Percentiles rank a stretch among this genome's conserved stretches.
These are phyloP conservation scores for Diplosphaera chodatii DNA, from an alignment of 139 green algal species.

Conservation along the genomic window DNA sequence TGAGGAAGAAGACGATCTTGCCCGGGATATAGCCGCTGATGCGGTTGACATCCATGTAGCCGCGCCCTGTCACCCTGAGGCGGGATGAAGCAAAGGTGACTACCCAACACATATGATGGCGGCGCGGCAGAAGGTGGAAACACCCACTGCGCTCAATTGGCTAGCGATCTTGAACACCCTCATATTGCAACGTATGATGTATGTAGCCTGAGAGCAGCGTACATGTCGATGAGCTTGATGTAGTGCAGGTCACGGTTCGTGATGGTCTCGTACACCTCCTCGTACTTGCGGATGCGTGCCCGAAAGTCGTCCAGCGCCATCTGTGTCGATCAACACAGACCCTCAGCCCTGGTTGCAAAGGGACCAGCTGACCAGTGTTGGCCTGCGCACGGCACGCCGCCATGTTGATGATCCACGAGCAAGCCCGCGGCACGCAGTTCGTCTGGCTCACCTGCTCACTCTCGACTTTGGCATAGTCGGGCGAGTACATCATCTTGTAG, in stretches of 20 bases:
- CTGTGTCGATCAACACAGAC: no score
- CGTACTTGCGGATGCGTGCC: slow-evolving; percentile 77
- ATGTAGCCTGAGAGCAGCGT: not conserved
- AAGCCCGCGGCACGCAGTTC: no score
- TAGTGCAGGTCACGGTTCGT: slow-evolving; percentile 80
- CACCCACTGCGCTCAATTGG: no score
- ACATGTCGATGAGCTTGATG: slow-evolving; percentile 98
- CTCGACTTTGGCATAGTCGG: slow-evolving; percentile 78
- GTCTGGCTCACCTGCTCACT: slow-evolving; percentile 50
- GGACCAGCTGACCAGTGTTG: no score
- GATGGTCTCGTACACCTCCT: slow-evolving; percentile 90
- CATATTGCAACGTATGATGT: no score
- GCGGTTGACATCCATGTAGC: slow-evolving; percentile 90
- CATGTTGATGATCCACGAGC: no score
- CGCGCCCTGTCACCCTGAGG: slow-evolving; percentile 67
- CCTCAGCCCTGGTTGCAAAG: not conserved
- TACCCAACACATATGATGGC: no score
- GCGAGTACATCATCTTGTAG: slow-evolving; percentile 82
- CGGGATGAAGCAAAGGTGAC: no score
- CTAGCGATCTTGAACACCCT: no score
- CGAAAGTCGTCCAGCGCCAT: slow-evolving; percentile 78
- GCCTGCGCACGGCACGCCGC: no score
- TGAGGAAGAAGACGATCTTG: slow-evolving; percentile 95
- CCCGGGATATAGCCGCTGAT: slow-evolving; percentile 94
- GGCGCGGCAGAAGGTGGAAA: no score